Evolutionary conservation across 2,329 filamentous ascomycete species (phyloP).

Genomic region (Fusarium lyarnte): DNA sequence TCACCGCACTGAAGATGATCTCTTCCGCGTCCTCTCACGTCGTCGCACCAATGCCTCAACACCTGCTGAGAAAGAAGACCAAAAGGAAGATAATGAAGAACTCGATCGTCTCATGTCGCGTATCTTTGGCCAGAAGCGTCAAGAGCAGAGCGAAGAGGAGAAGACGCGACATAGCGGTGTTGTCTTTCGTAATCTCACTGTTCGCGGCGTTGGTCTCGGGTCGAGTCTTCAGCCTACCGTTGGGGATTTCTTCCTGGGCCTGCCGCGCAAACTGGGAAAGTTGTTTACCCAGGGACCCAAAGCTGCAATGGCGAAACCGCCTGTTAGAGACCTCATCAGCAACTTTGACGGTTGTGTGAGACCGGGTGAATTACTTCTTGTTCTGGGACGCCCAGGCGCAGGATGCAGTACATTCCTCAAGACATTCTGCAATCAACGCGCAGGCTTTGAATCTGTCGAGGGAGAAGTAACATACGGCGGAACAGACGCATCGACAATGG

Average conservation of each 20-base stretch:
- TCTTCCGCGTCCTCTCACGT: slow-evolving; percentile 60
- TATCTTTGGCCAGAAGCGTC: slow-evolving; percentile 74
- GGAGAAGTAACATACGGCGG: slow-evolving; percentile 73
- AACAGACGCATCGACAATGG: slow-evolving; percentile 55
- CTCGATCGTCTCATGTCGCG: slow-evolving; percentile 72
- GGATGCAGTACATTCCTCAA: slow-evolving; percentile 79
- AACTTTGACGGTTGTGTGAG: slow-evolving; percentile 74
- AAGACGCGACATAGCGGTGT: slow-evolving; percentile 76
- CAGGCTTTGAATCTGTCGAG: slow-evolving; percentile 68
- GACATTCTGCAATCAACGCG: slow-evolving; percentile 75
- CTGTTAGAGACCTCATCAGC: slow-evolving; percentile 72
- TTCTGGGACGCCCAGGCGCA: slow-evolving; percentile 72
- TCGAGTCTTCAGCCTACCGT: slow-evolving; percentile 64
- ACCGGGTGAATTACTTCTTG: slow-evolving; percentile 75
- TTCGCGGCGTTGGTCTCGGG: slow-evolving; percentile 74
- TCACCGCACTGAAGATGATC: slow-evolving; percentile 58
- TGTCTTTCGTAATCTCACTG: slow-evolving; percentile 74
- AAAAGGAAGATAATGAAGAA: slow-evolving; percentile 53
- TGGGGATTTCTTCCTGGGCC: slow-evolving; percentile 71
- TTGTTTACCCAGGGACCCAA: slow-evolving; percentile 60
- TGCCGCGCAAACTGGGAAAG: slow-evolving; percentile 56
- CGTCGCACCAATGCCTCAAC: slow-evolving; percentile 54
- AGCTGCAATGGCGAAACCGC: slow-evolving; percentile 64
- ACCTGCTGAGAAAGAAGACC: slow-evolving; percentile 50
- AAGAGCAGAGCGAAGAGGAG: slow-evolving; percentile 73